These are phyloP conservation scores for Triticum dicoccoides DNA, from an alignment of 176 grass and related monocot genomes.

Conservation along the genomic window DNA sequence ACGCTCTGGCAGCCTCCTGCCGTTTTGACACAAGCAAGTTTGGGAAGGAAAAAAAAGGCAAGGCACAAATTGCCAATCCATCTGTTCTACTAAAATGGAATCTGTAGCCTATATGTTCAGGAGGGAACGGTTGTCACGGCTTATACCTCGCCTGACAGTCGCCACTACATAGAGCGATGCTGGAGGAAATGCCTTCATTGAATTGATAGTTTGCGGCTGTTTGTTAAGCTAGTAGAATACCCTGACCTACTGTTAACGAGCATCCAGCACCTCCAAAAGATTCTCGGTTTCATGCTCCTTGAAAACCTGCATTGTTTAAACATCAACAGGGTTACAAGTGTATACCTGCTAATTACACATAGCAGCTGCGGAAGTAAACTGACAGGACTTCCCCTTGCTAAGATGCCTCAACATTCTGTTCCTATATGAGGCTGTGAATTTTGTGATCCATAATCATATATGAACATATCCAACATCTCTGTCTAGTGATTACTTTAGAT, in stretches of 20 bases:
- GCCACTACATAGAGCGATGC: constrained; percentile 9
- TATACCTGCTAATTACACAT: background rate
- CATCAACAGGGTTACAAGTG: background rate
- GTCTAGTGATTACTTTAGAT: background rate
- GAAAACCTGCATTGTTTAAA: constrained; percentile 50
- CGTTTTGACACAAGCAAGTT: constrained; percentile 32
- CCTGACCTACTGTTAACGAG: constrained; percentile 45
- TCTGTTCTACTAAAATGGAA: constrained; percentile 44
- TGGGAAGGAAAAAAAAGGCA: background rate
- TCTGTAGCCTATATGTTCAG: constrained; percentile 49
- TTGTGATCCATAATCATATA: background rate
- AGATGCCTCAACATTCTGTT: constrained; percentile 1
- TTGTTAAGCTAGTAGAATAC: constrained; percentile 52
- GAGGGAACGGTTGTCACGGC: constrained; percentile 22
- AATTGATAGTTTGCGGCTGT: constrained; percentile 27
- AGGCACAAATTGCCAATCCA: constrained; percentile 30
- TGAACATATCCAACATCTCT: background rate
- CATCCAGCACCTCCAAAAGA: constrained; percentile 54
- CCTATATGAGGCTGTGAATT: background rate
- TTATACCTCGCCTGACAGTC: constrained; percentile 50
- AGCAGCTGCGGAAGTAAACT: constrained; percentile 3
- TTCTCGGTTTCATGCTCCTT: constrained; percentile 52
- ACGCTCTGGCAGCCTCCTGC: constrained; percentile 54
- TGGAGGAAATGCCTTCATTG: constrained; percentile 39
- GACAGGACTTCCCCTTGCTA: background rate